Conservation (phyloP, 305 asterid species). For the Fraxinus greggii region DNA sequence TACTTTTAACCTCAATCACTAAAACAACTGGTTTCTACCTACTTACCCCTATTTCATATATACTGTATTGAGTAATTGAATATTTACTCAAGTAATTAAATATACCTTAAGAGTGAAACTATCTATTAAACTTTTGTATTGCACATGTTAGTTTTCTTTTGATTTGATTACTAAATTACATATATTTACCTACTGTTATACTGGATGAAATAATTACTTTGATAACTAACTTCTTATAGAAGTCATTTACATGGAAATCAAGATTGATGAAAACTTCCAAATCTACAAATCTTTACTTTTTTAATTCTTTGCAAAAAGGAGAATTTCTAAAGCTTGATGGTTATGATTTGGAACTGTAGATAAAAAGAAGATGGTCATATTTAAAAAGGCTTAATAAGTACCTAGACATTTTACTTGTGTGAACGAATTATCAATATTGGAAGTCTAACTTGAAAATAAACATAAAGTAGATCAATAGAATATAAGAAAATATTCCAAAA, state of each 20-base stretch:
- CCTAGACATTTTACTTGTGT: neutral
- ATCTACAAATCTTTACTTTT: neutral
- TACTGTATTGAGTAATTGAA: neutral
- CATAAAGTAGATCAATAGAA: neutral
- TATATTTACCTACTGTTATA: neutral
- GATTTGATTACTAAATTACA: neutral
- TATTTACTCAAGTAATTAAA: neutral
- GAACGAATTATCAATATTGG: neutral
- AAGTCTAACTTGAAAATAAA: neutral
- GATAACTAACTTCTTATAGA: neutral
- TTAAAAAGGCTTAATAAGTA: neutral
- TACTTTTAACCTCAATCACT: slow-evolving; percentile 13
- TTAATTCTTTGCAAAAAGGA: neutral
- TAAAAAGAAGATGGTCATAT: neutral
- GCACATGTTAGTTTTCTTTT: neutral
- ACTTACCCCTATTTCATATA: neutral
- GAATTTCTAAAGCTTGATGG: neutral
- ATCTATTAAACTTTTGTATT: neutral
- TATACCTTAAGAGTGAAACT: neutral
- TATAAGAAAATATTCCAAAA: neutral
- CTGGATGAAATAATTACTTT: neutral
- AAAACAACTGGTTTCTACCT: neutral
- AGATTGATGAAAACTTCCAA: neutral
- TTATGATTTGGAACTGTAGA: neutral
- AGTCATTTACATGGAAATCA: neutral